A percentile compares a stretch with the other conserved stretches of the same genome.
Conservation (phyloP, 371 early-diverging fungal genomes). For the Mucor velutinosus region DNA sequence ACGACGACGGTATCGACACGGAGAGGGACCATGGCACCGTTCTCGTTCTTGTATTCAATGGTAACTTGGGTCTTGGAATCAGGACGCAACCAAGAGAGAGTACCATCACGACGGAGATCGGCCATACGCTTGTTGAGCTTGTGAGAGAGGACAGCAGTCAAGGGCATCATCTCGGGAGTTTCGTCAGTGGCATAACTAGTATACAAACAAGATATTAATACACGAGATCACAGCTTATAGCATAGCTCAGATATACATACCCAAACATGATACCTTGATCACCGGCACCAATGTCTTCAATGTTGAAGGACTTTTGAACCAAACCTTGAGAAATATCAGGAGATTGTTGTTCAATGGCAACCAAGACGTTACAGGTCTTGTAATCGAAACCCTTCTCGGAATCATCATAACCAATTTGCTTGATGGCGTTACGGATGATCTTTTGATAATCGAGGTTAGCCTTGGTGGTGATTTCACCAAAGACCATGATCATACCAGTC, state of each 20-base stretch:
- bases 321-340: constrained; percentile 98
- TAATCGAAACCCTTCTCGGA: constrained; percentile 98
- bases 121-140: constrained; percentile 95
- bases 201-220: background rate
- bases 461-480: constrained; percentile 99
- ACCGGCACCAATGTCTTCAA: constrained; percentile 98
- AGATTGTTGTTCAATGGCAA: constrained; percentile 99
- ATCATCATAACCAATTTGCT: constrained; percentile 98
- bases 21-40: constrained; percentile 92
- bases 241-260: background rate
- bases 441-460: constrained; percentile 97
- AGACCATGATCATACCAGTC: constrained; percentile 99
- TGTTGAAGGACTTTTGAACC: constrained; percentile 83
- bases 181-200: constrained; percentile 94
- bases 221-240: background rate
- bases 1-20: constrained; percentile 98
- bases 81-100: constrained; percentile 93
- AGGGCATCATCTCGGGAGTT: constrained; percentile 99
- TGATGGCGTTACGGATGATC: constrained; percentile 96
- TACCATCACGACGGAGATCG: constrained; percentile 92
- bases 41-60: constrained; percentile 96
- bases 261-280: constrained; percentile 98
- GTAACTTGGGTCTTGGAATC: constrained; percentile 99
- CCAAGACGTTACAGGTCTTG: constrained; percentile 99
- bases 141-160: constrained; percentile 95